Evolutionary conservation across 805 yeast species (phyloP), one percentile per base, ranked within the genome.

Genomic region (Jamesozyma jinghongensis): DNA sequence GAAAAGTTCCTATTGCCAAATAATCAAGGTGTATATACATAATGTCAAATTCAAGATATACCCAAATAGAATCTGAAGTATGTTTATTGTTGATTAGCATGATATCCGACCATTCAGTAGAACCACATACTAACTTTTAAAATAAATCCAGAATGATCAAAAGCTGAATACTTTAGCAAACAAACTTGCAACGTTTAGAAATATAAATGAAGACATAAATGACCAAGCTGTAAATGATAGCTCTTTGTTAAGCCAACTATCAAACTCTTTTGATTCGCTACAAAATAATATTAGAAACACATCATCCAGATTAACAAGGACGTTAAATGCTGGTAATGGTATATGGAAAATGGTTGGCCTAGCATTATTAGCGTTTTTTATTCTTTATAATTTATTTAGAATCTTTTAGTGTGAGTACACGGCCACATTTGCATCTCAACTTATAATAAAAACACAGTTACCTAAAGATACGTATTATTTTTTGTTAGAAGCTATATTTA

Each of bases 191-290:
- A 69, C 79, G 1, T 73, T 82, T 49, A 71, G 84, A 44, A 67
- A 68, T 41, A 75, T 83, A 19, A 81, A 85, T 39, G 73, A 74
- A 47, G 90, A 82, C 44, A 79, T 82, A 29, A 75, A 80, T 49
- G 62, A 66, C 40, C 81, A 77, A 48, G 82, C 90, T 1, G 67
- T 70, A 16, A 77, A 77, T 40, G 79, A 74, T 45, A 56, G 58
- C 19, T 64, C 69, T 0, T 48, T 67, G 30, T 53, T 75, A 17
- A 61, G 61, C 40, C 61, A 62, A 14, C 50, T 76, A 17, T 69
- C 74, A 30, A 71, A 73, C 42, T 69, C 77, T n/a, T 68, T 81
- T 59, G 63, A 70, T 42, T 53, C 66, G 11, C 56, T 81, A 48
- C 57, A 69, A 32, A 68, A 64, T 20, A 68, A 71, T 38, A 62